phyloP scores from a whole-genome alignment of 1,284 basidiomycete genomes.

The Leccinum huronense region DNA sequence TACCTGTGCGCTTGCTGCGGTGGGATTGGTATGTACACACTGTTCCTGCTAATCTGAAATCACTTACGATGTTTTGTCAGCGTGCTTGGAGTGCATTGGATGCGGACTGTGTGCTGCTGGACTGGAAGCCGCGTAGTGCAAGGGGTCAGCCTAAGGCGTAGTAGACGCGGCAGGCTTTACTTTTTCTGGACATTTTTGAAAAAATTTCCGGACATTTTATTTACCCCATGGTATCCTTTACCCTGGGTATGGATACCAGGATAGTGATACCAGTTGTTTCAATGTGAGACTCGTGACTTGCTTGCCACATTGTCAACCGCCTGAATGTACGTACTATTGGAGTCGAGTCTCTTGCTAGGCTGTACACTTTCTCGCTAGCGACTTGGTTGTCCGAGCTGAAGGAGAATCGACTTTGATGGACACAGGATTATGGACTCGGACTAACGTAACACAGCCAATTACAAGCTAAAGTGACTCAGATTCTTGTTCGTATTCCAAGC shows the following conservation, averaged over 20 bases:
- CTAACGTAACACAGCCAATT: no score
- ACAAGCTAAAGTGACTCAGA: no score
- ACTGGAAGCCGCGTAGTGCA: conserved; percentile 33
- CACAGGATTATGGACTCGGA: not conserved
- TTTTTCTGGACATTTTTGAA: conserved; percentile 1
- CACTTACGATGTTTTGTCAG: conserved; percentile 32
- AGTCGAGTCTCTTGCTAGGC: not conserved
- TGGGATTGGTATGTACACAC: conserved; percentile 50
- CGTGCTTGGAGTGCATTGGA: conserved; percentile 53
- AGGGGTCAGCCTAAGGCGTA: not conserved
- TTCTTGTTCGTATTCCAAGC: no score
- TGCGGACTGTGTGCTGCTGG: conserved; percentile 55
- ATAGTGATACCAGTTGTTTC: not conserved
- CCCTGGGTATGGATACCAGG: not conserved
- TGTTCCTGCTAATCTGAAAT: not conserved
- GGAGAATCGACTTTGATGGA: not conserved
- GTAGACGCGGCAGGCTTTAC: not conserved
- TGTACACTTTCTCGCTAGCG: not conserved
- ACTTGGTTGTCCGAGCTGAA: not conserved
- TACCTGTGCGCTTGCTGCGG: conserved; percentile 66
- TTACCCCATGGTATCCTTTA: not conserved
- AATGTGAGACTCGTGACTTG: not conserved
- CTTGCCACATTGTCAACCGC: not conserved
- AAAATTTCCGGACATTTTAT: not conserved
- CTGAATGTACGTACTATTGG: no score